A percentile compares a stretch with the other conserved stretches of the same genome.
Evolutionary conservation across 805 yeast genomes (phyloP).

Genomic region (Lipomyces chichibuensis): DNA sequence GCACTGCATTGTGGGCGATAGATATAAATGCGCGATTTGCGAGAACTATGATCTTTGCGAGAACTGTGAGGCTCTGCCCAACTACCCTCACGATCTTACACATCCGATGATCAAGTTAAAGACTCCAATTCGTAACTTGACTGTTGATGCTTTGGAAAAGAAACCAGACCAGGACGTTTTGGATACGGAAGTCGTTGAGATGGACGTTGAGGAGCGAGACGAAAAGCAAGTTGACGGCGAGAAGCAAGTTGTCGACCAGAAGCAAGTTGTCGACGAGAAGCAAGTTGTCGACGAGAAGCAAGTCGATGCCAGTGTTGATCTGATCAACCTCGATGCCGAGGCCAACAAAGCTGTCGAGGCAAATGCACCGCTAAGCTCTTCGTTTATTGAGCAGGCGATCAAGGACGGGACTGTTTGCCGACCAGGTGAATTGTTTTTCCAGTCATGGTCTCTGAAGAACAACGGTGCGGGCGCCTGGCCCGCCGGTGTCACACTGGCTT

Average conservation of each 20-base stretch:
- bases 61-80: conserved; percentile 41
- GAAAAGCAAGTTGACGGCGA: conserved; percentile 5
- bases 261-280: conserved; percentile 10
- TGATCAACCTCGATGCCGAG: not conserved
- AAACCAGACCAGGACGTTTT: not conserved
- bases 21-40: conserved; percentile 56
- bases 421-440: conserved; percentile 29
- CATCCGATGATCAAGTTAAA: conserved; percentile 43
- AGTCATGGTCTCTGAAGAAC: conserved; percentile 33
- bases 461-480: conserved; percentile 30
- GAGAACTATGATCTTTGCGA: conserved; percentile 56
- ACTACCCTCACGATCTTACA: conserved; percentile 23
- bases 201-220: conserved; percentile 6
- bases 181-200: not conserved
- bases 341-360: not conserved
- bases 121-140: conserved; percentile 34
- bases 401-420: conserved; percentile 16
- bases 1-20: conserved; percentile 45
- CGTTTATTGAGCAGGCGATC: conserved; percentile 19
- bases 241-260: not conserved
- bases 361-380: conserved; percentile 9
- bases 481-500: conserved; percentile 23
- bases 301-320: conserved; percentile 11
- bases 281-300: conserved; percentile 1
- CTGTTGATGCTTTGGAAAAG: conserved; percentile 16